phyloP scores from a whole-genome alignment of 2,329 filamentous ascomycete species.

The Fusarium illudens region DNA sequence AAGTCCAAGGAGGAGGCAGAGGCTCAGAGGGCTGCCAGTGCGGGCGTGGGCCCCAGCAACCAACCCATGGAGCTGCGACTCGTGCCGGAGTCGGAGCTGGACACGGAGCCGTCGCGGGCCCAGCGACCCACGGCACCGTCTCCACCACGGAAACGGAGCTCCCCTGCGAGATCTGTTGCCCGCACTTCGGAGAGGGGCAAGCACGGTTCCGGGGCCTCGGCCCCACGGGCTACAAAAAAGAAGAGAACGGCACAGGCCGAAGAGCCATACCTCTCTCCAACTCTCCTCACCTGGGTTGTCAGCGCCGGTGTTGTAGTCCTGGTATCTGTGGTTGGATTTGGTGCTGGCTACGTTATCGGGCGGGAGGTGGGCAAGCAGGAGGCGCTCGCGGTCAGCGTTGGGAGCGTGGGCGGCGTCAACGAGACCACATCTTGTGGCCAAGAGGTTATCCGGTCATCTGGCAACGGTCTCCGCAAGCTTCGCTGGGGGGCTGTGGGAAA shows the following conservation, averaged over 20 bases:
- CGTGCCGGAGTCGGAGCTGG: constrained; percentile 68
- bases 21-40: constrained; percentile 44
- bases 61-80: constrained; percentile 68
- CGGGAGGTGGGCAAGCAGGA: constrained; percentile 72
- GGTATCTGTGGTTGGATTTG: constrained; percentile 73
- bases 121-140: constrained; percentile 35
- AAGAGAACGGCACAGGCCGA: constrained; percentile 59
- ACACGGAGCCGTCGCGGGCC: constrained; percentile 47
- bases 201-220: constrained; percentile 54
- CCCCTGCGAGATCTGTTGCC: constrained; percentile 45
- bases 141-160: constrained; percentile 40
- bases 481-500: constrained; percentile 63
- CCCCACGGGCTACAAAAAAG: constrained; percentile 64
- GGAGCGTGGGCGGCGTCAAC: constrained; percentile 51
- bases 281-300: constrained; percentile 70
- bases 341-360: constrained; percentile 73
- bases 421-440: constrained; percentile 59
- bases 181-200: constrained; percentile 57
- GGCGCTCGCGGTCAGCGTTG: constrained; percentile 50
- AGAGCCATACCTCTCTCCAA: constrained; percentile 63
- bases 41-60: constrained; percentile 55
- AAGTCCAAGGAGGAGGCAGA: constrained; percentile 66
- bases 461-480: constrained; percentile 61
- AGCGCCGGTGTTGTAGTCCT: constrained; percentile 73
- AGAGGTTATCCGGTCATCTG: constrained; percentile 62